phyloP scores from a whole-genome alignment of 169 alveolate species.

The Condylostoma magnum region DNA sequence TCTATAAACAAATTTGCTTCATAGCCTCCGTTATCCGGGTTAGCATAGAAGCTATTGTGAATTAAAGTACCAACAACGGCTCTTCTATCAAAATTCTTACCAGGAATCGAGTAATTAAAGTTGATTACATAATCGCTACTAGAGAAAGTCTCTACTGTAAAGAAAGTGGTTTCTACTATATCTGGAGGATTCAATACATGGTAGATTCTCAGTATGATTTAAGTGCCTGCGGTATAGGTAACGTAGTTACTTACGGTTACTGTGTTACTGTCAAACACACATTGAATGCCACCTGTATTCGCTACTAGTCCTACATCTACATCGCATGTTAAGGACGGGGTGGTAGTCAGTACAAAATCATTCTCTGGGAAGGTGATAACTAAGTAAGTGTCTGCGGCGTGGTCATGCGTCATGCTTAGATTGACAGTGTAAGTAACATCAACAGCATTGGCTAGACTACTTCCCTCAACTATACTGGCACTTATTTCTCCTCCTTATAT shows the following conservation, averaged over 20 bases:
- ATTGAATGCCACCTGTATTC: neutral
- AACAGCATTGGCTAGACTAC: neutral
- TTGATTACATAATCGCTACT: neutral
- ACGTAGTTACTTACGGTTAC: neutral
- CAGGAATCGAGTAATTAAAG: neutral
- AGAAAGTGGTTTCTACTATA: neutral
- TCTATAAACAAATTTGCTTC: slow-evolving; percentile 10
- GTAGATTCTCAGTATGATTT: neutral
- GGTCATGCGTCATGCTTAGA: neutral
- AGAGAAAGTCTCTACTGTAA: neutral
- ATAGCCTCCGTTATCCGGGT: slow-evolving; percentile 1
- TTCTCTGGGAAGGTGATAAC: slow-evolving; percentile 13
- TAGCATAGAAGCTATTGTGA: slow-evolving; percentile 8
- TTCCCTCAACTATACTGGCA: neutral
- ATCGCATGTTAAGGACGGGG: neutral
- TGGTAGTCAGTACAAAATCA: neutral
- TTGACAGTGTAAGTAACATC: neutral
- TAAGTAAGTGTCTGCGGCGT: neutral
- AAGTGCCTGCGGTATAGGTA: slow-evolving; percentile 13
- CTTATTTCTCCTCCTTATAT: slow-evolving; percentile 10
- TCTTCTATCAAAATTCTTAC: neutral
- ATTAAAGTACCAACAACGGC: neutral
- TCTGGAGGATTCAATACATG: slow-evolving; percentile 12
- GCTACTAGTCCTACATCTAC: neutral
- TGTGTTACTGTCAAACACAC: neutral